These are phyloP conservation scores for Suillus hirtellus DNA, from an alignment of 768 basidiomycete genomes.

Conservation along the genomic window DNA sequence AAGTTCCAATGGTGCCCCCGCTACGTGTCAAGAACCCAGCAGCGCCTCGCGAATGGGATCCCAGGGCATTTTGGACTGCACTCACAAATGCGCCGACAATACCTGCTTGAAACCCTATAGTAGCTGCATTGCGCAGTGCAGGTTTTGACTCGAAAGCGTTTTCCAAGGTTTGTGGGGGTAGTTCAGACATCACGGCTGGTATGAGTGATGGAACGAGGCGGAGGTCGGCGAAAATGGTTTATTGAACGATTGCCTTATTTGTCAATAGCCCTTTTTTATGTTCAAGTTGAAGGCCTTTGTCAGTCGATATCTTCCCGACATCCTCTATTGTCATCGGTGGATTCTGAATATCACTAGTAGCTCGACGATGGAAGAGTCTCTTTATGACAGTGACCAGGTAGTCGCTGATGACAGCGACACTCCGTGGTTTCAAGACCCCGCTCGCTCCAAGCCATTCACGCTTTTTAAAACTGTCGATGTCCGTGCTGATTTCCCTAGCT, in stretches of 20 bases:
- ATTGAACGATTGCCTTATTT: conserved; percentile 24
- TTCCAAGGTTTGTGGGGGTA: conserved; percentile 19
- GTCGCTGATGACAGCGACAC: not conserved
- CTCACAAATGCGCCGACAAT: conserved; percentile 70
- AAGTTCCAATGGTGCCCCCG: conserved; percentile 88
- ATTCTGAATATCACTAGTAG: not conserved
- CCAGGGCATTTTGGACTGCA: conserved; percentile 77
- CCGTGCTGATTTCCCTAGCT: conserved; percentile 25
- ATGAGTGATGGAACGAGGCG: conserved; percentile 5
- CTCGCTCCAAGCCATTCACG: conserved; percentile 39
- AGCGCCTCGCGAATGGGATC: conserved; percentile 74
- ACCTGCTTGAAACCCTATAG: conserved; percentile 62
- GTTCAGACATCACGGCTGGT: conserved; percentile 22
- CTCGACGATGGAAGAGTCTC: not conserved
- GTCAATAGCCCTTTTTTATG: conserved; percentile 7
- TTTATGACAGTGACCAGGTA: not conserved
- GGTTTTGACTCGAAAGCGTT: conserved; percentile 50
- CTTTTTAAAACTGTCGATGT: conserved; percentile 47
- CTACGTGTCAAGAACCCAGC: conserved; percentile 85
- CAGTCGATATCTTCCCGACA: not conserved
- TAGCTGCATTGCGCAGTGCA: conserved; percentile 54
- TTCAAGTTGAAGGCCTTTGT: not conserved
- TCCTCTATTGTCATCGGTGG: not conserved
- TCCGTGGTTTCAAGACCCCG: conserved; percentile 23
- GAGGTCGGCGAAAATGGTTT: conserved; percentile 11